These are phyloP conservation scores for Zygoascus bituminiphila DNA, from an alignment of 805 yeast species.

Conservation along the genomic window DNA sequence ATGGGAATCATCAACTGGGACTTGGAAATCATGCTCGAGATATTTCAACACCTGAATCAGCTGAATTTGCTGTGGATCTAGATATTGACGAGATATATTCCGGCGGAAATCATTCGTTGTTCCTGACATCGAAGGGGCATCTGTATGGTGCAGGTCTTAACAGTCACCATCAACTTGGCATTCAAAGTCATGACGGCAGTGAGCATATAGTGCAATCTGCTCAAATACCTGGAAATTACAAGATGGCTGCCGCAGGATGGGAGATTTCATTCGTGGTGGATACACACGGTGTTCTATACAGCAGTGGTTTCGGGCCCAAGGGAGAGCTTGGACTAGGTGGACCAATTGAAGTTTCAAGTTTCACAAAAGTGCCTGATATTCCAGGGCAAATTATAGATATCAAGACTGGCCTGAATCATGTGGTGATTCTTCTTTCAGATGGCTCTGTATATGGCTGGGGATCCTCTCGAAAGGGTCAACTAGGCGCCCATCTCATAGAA, in stretches of 20 bases:
- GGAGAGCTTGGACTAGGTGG: constrained; percentile 68
- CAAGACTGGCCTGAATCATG: constrained; percentile 28
- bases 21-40: constrained; percentile 43
- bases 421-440: constrained; percentile 25
- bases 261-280: constrained; percentile 53
- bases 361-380: constrained; percentile 11
- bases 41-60: constrained; percentile 25
- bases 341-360: constrained; percentile 5
- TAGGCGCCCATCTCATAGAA: constrained; percentile 20
- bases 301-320: constrained; percentile 55
- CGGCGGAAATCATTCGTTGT: constrained; percentile 83
- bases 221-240: constrained; percentile 29
- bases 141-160: constrained; percentile 56
- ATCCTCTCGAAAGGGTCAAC: constrained; percentile 52
- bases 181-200: not conserved
- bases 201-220: not conserved
- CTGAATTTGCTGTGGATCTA: constrained; percentile 1
- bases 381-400: constrained; percentile 19
- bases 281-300: constrained; percentile 34
- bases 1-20: constrained; percentile 75
- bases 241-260: constrained; percentile 67
- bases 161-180: constrained; percentile 45
- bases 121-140: constrained; percentile 46
- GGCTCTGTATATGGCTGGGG: constrained; percentile 62
- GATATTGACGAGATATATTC: constrained; percentile 38